Evolutionary conservation across 495 filamentous ascomycete genomes (phyloP), one percentile per base, ranked within the genome.

Genomic region (Apiosordaria backusii): DNA sequence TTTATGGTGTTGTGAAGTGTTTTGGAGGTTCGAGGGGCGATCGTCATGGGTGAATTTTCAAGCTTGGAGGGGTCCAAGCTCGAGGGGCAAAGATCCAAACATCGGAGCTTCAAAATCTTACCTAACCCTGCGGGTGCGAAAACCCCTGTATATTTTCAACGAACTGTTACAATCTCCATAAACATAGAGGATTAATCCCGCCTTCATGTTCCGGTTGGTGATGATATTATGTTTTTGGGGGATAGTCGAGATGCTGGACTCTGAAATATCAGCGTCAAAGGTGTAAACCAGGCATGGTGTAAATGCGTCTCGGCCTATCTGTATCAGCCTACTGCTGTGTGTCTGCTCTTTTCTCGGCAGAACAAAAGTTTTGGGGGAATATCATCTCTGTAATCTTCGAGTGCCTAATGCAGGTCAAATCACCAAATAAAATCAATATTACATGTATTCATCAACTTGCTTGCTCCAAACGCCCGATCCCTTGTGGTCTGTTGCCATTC

Each of bases 81-180:
- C 60, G 26, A n/a, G 57, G 64, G n/a, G 63, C 24, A 50, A 29
- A 24, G 27, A 54, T 35, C 21, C 62, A n/a, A n/a, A n/a, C n/a
- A n/a, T n/a, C n/a, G 16, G 60, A 16, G 57, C 50, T 60, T 22
- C 40, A 62, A 35, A 22, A 58, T 25, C 25, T 59, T 13, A n/a
- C 27, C 19, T 18, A 25, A 52, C 50, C 61, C 35, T 45, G 35
- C 16, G 16, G 35, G 27, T 29, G 27, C 27, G 7, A 24, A 16
- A 27, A 52, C 61, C 63, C 61, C 63, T 61, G 15, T 13, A 27
- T 61, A 59, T 69, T 59, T n/a, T n/a, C n/a, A n/a, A n/a, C n/a
- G n/a, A n/a, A n/a, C n/a, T n/a, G n/a, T n/a, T n/a, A n/a, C n/a
- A n/a, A n/a, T n/a, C n/a, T n/a, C n/a, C n/a, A n/a, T n/a, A n/a